These are phyloP conservation scores for Plasmodium billcollinsi DNA, from an alignment of 169 alveolate species.

Conservation along the genomic window DNA sequence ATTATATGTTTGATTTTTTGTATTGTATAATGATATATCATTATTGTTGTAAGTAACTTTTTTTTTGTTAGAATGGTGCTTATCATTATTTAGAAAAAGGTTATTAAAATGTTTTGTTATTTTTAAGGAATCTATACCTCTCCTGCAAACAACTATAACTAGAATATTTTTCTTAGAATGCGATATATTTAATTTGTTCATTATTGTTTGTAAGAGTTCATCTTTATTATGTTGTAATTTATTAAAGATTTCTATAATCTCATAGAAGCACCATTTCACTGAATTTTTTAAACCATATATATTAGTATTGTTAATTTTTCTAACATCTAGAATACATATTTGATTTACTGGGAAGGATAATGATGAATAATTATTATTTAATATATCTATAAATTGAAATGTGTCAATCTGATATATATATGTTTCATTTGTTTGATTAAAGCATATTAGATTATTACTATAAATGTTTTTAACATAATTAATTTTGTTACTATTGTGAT, in stretches of 20 bases:
- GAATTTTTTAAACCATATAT: conserved; percentile 58
- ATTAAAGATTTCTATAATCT: conserved; percentile 64
- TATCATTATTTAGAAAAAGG: conserved; percentile 7
- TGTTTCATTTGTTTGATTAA: neutral
- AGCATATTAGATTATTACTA: too few relatives aligned
- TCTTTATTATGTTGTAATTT: conserved; percentile 56
- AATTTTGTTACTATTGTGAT: conserved; percentile 12
- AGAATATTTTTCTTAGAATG: conserved; percentile 33
- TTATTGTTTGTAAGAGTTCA: conserved; percentile 6
- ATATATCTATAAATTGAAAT: conserved; percentile 46
- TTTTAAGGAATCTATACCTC: conserved; percentile 72
- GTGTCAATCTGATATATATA: conserved; percentile 65
- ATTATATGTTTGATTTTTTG: neutral
- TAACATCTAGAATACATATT: conserved; percentile 44
- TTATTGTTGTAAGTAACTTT: neutral
- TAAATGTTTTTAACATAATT: neutral
- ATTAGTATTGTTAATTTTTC: conserved; percentile 33
- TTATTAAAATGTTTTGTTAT: conserved; percentile 62
- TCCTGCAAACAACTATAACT: conserved; percentile 66
- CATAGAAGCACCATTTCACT: conserved; percentile 69
- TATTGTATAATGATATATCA: neutral
- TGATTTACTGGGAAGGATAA: conserved; percentile 28
- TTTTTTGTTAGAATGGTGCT: neutral
- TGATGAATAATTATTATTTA: conserved; percentile 43
- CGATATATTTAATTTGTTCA: conserved; percentile 26